Conservation (phyloP, 108 stramenopile genomes). For the Skeletonema marinoi region DNA sequence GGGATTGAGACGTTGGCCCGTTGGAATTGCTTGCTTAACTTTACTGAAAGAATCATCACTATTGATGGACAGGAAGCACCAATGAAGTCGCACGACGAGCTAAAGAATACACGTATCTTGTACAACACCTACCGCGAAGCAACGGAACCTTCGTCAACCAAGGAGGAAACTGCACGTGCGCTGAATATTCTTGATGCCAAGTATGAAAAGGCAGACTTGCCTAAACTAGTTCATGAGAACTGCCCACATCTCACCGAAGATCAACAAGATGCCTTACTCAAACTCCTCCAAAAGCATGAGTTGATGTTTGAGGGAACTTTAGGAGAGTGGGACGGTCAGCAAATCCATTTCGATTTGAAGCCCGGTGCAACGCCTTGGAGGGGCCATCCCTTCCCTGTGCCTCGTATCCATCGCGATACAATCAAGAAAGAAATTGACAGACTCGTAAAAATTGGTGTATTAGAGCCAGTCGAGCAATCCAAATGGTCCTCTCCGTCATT, state of each 20-base stretch:
- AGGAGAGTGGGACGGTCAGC: neutral
- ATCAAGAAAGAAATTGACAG: conserved; percentile 13
- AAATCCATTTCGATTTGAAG: neutral
- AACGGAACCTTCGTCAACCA: no score
- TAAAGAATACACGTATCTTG: no score
- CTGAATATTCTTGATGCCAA: neutral
- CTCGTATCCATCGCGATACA: neutral
- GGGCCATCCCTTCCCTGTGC: neutral
- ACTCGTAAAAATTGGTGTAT: conserved; percentile 13
- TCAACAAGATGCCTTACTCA: neutral
- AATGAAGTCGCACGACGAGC: no score
- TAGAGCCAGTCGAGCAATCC: conserved; percentile 1
- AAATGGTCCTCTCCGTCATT: conserved; percentile 36
- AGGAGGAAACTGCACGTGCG: no score
- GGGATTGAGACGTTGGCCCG: no score
- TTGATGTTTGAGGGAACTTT: neutral
- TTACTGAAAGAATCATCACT: no score
- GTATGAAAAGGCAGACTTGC: neutral
- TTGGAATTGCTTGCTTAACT: no score
- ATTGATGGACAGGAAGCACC: no score
- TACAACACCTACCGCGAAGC: no score
- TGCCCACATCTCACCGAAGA: neutral
- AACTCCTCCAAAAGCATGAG: neutral
- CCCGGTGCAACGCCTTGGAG: neutral
- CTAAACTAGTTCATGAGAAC: neutral